Evolutionary conservation across 1,284 basidiomycete genomes (phyloP).

Genomic region (Sporisorium iseilematis-ciliati): DNA sequence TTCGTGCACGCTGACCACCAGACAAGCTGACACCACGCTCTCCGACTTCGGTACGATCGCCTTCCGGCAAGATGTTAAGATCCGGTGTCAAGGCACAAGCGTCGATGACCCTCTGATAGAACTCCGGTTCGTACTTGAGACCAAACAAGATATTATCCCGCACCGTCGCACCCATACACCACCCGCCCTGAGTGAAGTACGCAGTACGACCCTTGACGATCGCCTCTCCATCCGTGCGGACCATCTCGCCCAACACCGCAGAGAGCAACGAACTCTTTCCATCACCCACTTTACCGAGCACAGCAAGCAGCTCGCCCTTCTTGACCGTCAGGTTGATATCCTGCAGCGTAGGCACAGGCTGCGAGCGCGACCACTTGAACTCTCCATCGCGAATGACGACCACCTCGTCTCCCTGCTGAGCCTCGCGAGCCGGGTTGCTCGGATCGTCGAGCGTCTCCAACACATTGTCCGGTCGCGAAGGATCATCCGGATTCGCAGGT

Average conservation of each 20-base stretch:
- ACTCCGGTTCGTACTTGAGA: slow-evolving; percentile 72
- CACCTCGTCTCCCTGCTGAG: slow-evolving; percentile 30
- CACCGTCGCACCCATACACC: slow-evolving; percentile 86
- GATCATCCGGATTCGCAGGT: slow-evolving; percentile 24
- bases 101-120: slow-evolving; percentile 68
- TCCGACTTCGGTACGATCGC: slow-evolving; percentile 77
- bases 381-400: slow-evolving; percentile 62
- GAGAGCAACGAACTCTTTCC: slow-evolving; percentile 66
- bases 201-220: slow-evolving; percentile 72
- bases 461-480: slow-evolving; percentile 35
- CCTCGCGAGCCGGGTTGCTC: slow-evolving; percentile 21
- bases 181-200: slow-evolving; percentile 87
- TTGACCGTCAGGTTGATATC: slow-evolving; percentile 57
- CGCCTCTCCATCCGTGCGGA: slow-evolving; percentile 52
- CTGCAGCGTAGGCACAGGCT: slow-evolving; percentile 54
- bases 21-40: slow-evolving; percentile 74
- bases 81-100: slow-evolving; percentile 72
- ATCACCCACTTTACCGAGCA: slow-evolving; percentile 68
- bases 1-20: slow-evolving; percentile 77
- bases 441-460: slow-evolving; percentile 29
- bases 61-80: slow-evolving; percentile 79
- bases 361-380: slow-evolving; percentile 77
- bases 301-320: slow-evolving; percentile 58
- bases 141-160: slow-evolving; percentile 74
- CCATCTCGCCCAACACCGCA: slow-evolving; percentile 66